These are phyloP conservation scores for Plectosphaerella cucumerina DNA, from an alignment of 2,329 filamentous ascomycete genomes.

Conservation along the genomic window DNA sequence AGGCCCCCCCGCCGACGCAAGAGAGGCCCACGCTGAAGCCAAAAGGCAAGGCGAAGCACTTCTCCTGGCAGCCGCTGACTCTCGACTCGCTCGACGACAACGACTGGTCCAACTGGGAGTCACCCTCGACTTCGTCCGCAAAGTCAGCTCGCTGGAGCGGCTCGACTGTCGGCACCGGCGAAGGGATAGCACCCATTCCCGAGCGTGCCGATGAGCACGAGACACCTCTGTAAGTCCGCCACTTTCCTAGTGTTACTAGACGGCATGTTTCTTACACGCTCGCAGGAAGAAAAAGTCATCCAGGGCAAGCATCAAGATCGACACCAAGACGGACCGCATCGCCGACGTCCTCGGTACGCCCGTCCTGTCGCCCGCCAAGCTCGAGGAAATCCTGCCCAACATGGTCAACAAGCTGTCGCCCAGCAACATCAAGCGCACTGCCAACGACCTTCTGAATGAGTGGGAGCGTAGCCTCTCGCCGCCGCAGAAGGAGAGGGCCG, in stretches of 20 bases:
- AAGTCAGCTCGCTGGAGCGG: slow-evolving; percentile 62
- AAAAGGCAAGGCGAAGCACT: slow-evolving; percentile 45
- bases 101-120: slow-evolving; percentile 65
- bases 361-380: slow-evolving; percentile 32
- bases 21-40: slow-evolving; percentile 24
- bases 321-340: slow-evolving; percentile 14
- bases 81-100: slow-evolving; percentile 55
- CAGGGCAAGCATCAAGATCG: slow-evolving; percentile 21
- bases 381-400: slow-evolving; percentile 61
- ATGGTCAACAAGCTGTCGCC: slow-evolving; percentile 69
- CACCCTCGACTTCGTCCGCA: slow-evolving; percentile 39
- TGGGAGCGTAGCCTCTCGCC: slow-evolving; percentile 78
- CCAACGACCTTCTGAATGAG: slow-evolving; percentile 83
- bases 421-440: slow-evolving; percentile 74
- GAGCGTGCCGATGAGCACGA: slow-evolving; percentile 43
- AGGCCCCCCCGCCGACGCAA: slow-evolving; percentile 19
- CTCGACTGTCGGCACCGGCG: slow-evolving; percentile 43
- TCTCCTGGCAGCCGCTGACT: slow-evolving; percentile 56
- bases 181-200: slow-evolving; percentile 41
- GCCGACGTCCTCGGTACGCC: slow-evolving; percentile 4
- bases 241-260: not conserved
- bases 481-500: slow-evolving; percentile 22
- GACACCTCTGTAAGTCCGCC: slow-evolving; percentile 42
- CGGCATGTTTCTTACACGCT: not conserved
- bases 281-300: slow-evolving; percentile 27